Percentiles rank a stretch among this genome's conserved stretches.
Conservation (phyloP, 106 monocot genomes). For the Acorus calamus region DNA sequence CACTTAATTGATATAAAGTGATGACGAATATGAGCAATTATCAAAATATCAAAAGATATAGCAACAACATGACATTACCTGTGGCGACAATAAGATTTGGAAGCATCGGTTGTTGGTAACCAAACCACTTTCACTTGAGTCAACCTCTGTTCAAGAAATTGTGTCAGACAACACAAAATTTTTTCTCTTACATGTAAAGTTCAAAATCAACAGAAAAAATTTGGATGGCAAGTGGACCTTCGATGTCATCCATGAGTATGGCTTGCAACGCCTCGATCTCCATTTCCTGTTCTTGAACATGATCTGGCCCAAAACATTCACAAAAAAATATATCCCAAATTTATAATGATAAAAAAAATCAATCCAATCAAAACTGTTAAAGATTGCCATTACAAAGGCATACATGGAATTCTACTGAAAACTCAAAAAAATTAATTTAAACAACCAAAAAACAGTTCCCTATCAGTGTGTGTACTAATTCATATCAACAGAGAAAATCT, state of each 20-base stretch:
- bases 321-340: too few relatives aligned
- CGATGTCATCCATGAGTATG: slow-evolving; percentile 29
- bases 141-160: slow-evolving; percentile 8
- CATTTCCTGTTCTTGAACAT: slow-evolving; percentile 29
- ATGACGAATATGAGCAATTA: too few relatives aligned
- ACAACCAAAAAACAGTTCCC: too few relatives aligned
- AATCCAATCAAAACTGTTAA: too few relatives aligned
- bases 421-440: too few relatives aligned
- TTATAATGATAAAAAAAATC: too few relatives aligned
- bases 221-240: slow-evolving; percentile 7
- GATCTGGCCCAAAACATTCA: slow-evolving; percentile 1
- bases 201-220: not conserved
- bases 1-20: too few relatives aligned
- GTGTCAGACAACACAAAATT: not conserved
- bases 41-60: too few relatives aligned
- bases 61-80: slow-evolving; percentile 8
- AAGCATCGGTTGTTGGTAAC: slow-evolving; percentile 16
- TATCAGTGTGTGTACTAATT: too few relatives aligned
- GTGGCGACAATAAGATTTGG: slow-evolving; percentile 19
- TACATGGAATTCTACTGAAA: too few relatives aligned
- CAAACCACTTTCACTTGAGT: slow-evolving; percentile 23
- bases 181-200: not conserved
- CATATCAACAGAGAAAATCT: too few relatives aligned
- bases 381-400: too few relatives aligned
- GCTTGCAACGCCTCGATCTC: slow-evolving; percentile 30